These are phyloP conservation scores for Dendrocalamus sinicus DNA, from an alignment of 176 grass and related monocot species.

Conservation along the genomic window DNA sequence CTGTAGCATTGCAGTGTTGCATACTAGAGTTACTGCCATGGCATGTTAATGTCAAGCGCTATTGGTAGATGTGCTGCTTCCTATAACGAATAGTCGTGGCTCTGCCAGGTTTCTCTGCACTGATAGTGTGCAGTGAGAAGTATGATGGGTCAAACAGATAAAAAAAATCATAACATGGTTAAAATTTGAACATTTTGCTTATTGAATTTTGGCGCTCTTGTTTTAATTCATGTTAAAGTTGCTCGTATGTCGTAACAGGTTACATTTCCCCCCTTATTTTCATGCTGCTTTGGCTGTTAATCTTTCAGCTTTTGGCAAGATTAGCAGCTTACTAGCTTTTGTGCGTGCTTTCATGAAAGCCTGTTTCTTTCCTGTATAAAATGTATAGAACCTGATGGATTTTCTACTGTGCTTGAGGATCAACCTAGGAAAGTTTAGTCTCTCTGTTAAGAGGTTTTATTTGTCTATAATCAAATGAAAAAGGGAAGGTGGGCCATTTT, in stretches of 20 bases:
- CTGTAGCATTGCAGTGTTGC: constrained; percentile 35
- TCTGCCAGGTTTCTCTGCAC: constrained; percentile 93
- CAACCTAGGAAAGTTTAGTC: neutral
- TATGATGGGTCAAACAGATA: constrained; percentile 72
- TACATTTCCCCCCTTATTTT: neutral
- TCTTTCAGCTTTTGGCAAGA: neutral
- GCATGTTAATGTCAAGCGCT: constrained; percentile 77
- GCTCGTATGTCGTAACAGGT: neutral
- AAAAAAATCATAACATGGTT: neutral
- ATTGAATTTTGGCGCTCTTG: constrained; percentile 24
- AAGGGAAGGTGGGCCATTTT: neutral
- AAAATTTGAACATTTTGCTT: constrained; percentile 9
- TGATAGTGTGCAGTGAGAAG: constrained; percentile 97
- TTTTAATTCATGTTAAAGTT: neutral
- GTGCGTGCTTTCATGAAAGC: neutral
- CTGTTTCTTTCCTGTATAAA: constrained; percentile 7
- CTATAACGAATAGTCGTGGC: constrained; percentile 65
- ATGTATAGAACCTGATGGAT: neutral
- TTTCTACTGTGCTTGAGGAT: neutral
- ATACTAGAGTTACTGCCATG: constrained; percentile 65
- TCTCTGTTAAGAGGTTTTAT: neutral
- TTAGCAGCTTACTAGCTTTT: neutral
- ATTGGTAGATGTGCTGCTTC: constrained; percentile 66
- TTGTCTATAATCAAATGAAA: constrained; percentile 18
- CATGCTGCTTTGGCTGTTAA: neutral